Evolutionary conservation across 2,329 filamentous ascomycete genomes (phyloP).

Genomic region (Xylariaceae sp.): DNA sequence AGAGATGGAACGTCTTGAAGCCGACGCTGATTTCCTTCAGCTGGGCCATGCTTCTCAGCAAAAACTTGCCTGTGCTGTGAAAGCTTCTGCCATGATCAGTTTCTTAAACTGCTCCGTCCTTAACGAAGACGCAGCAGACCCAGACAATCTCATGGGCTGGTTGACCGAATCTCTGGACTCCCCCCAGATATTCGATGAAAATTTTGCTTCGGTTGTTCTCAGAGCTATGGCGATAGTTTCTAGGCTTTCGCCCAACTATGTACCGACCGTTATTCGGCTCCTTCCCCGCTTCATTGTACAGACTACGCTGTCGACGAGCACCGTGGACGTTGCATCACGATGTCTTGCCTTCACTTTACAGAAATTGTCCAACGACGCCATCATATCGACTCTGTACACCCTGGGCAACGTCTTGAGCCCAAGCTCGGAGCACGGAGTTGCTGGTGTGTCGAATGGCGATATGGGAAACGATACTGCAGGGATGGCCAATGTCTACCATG

Average conservation of each 20-base stretch:
- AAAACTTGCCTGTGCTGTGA: slow-evolving; percentile 79
- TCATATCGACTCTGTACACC: slow-evolving; percentile 93
- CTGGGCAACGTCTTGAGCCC: slow-evolving; percentile 93
- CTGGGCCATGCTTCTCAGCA: slow-evolving; percentile 86
- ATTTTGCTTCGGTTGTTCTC: slow-evolving; percentile 73
- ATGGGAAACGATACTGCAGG: slow-evolving; percentile 37
- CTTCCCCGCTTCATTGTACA: slow-evolving; percentile 88
- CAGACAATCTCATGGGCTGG: slow-evolving; percentile 78
- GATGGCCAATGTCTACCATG: slow-evolving; percentile 47
- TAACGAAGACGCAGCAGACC: slow-evolving; percentile 77
- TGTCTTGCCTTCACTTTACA: slow-evolving; percentile 80
- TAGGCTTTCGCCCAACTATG: slow-evolving; percentile 68
- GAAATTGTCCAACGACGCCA: slow-evolving; percentile 82
- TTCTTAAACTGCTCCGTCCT: slow-evolving; percentile 83
- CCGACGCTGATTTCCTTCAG: slow-evolving; percentile 84
- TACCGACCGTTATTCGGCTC: slow-evolving; percentile 72
- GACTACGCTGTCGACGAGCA: slow-evolving; percentile 65
- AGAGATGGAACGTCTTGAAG: slow-evolving; percentile 83
- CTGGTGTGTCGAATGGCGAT: slow-evolving; percentile 51
- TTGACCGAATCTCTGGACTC: slow-evolving; percentile 79
- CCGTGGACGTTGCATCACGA: slow-evolving; percentile 74
- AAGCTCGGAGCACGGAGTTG: slow-evolving; percentile 53
- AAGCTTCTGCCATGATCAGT: slow-evolving; percentile 75
- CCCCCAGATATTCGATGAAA: slow-evolving; percentile 76
- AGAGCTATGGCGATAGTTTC: slow-evolving; percentile 81